Conservation (phyloP, 1,284 basidiomycete genomes). For the Blastosporella zonata region DNA sequence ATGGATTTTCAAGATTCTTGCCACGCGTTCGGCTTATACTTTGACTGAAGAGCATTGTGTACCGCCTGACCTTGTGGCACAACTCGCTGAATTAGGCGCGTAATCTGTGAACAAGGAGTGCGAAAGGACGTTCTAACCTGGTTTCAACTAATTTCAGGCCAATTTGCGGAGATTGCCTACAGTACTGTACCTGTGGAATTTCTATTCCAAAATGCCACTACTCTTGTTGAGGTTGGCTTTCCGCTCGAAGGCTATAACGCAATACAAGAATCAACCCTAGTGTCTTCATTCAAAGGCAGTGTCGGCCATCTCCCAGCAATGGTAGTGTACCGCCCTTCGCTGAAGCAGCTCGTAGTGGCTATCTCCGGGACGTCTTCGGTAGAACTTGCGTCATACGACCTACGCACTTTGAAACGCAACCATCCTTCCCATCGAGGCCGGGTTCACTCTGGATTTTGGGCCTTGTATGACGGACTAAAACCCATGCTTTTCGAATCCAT, state of each 20-base stretch:
- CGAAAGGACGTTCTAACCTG: slow-evolving; percentile 4
- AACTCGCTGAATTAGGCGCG: slow-evolving; percentile 43
- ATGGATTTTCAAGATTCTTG: slow-evolving; percentile 43
- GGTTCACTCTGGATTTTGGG: slow-evolving; percentile 54
- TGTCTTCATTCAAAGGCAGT: slow-evolving; percentile 37
- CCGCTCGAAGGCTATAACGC: slow-evolving; percentile 47
- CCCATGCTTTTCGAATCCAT: slow-evolving; percentile 30
- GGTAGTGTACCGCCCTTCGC: slow-evolving; percentile 38
- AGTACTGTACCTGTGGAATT: slow-evolving; percentile 36
- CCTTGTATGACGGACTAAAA: slow-evolving; percentile 43
- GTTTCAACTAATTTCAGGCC: slow-evolving; percentile 32
- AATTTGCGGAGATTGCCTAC: slow-evolving; percentile 50
- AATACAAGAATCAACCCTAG: slow-evolving; percentile 31
- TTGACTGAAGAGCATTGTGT: slow-evolving; percentile 39
- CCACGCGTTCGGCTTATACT: slow-evolving; percentile 38
- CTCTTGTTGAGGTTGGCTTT: slow-evolving; percentile 38
- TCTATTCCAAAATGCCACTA: slow-evolving; percentile 39
- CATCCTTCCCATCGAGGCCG: slow-evolving; percentile 36
- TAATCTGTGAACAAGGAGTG: background rate
- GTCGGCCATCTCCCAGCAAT: slow-evolving; percentile 41
- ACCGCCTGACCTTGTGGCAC: slow-evolving; percentile 29
- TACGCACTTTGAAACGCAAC: slow-evolving; percentile 34
- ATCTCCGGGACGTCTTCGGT: slow-evolving; percentile 45
- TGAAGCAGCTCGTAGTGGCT: slow-evolving; percentile 43
- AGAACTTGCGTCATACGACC: slow-evolving; percentile 42